Evolutionary conservation across 306 rosid genomes (phyloP).

Genomic region (Pterocarpus santalinus): DNA sequence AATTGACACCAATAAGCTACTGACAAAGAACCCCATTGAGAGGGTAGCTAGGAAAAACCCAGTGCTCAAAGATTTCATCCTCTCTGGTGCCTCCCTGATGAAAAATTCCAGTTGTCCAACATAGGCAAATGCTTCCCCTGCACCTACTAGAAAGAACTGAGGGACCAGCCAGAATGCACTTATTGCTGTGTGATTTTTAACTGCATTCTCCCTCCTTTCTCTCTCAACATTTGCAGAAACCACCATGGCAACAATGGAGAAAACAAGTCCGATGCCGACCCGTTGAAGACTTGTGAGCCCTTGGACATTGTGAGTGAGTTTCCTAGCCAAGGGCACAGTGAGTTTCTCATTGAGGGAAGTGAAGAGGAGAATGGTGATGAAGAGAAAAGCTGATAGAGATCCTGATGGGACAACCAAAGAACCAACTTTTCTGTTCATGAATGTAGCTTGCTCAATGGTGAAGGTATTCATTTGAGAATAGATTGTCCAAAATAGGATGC

Average conservation of each 20-base stretch:
- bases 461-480: constrained; percentile 96
- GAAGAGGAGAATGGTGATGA: constrained; percentile 77
- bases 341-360: constrained; percentile 88
- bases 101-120: constrained; percentile 97
- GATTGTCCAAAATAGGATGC: constrained; percentile 94
- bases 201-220: constrained; percentile 58
- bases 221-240: constrained; percentile 75
- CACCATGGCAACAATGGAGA: constrained; percentile 78
- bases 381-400: constrained; percentile 75
- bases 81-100: constrained; percentile 95
- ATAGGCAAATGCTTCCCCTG: constrained; percentile 94
- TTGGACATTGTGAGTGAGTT: constrained; percentile 70
- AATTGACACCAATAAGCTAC: constrained; percentile 78
- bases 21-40: constrained; percentile 91
- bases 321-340: constrained; percentile 76
- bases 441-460: constrained; percentile 96
- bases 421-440: constrained; percentile 80
- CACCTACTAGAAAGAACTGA: constrained; percentile 87
- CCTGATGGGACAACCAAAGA: constrained; percentile 73
- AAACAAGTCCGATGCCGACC: constrained; percentile 80
- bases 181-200: constrained; percentile 44
- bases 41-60: constrained; percentile 84
- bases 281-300: constrained; percentile 97
- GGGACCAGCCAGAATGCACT: constrained; percentile 98
- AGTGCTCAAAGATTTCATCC: constrained; percentile 98